Percentiles rank a stretch among this genome's conserved stretches.
These are phyloP conservation scores for Ricinus communis DNA, from an alignment of 345 rosid genomes.

Conservation along the genomic window DNA sequence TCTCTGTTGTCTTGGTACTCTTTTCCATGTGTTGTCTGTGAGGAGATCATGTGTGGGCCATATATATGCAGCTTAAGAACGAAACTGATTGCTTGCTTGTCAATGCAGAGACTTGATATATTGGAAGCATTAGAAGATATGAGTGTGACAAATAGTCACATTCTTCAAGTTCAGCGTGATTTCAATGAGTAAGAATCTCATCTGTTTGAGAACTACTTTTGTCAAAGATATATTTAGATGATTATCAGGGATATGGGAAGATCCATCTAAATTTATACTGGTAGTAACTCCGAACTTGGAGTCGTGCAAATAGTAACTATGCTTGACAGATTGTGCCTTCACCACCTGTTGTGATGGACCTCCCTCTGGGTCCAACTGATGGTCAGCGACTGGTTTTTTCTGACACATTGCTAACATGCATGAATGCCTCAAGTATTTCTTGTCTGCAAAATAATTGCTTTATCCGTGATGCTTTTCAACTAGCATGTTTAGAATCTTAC, in stretches of 20 bases:
- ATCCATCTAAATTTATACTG: too few relatives aligned
- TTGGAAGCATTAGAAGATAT: conserved; percentile 69
- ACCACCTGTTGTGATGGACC: too few relatives aligned
- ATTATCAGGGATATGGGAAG: background rate
- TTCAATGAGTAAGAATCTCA: conserved; percentile 72
- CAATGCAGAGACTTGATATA: conserved; percentile 68
- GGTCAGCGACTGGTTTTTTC: too few relatives aligned
- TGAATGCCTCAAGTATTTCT: too few relatives aligned
- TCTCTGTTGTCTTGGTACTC: background rate
- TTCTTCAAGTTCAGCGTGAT: conserved; percentile 68
- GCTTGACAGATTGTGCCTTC: too few relatives aligned
- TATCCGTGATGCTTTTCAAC: too few relatives aligned
- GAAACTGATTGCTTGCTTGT: conserved; percentile 18
- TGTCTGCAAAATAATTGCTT: too few relatives aligned
- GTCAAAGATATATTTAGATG: conserved; percentile 3
- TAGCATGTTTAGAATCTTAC: too few relatives aligned
- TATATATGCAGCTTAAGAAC: background rate
- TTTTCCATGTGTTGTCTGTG: background rate
- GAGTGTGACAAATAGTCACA: conserved; percentile 31
- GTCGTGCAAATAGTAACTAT: too few relatives aligned
- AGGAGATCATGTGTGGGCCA: background rate
- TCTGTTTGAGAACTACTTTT: conserved; percentile 1
- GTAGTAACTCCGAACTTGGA: too few relatives aligned
- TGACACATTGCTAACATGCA: too few relatives aligned
- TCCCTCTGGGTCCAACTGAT: too few relatives aligned